Evolutionary conservation across 73 alveolate genomes (phyloP), one percentile per base, ranked within the genome.

Genomic region (Urostyla sp.): DNA sequence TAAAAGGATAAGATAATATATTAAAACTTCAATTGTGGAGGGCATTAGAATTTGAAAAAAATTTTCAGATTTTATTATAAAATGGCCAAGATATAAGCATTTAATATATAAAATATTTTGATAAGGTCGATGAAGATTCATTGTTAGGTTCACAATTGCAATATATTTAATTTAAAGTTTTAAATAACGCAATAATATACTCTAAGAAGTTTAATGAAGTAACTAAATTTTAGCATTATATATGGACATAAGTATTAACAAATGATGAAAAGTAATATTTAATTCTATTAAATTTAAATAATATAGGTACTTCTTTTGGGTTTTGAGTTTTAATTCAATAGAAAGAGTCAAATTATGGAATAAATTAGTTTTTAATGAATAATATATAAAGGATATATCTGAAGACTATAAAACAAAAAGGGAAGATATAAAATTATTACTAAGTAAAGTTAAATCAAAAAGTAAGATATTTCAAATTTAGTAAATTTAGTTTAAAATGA

Each of bases 261-360:
- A 48, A 5, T 10, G 56, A 69, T 24, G 83, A 69, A n/a, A 48
- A 69, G 83, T 69, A 69, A 69, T 7, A 24, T 11, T 32, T 30
- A 28, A 32, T 24, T 40, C 44, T 20, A 11, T 13, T 11, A 15
- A 11, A 11, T 11, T 40, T 40, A 40, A 40, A 40, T 40, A 40
- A 40, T 63, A 46, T 69, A 69, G 83, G 23, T 69, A 69, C 27
- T 5, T 69, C 56, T 34, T 69, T 13, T 69, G 83, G 83, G 44
- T 69, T 49, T 67, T 46, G 23, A 45, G 21, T 1, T 69, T 69
- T 69, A 46, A 18, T 7, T 0, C 83, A 18, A 52, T 27, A 1
- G 83, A 69, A 10, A 69, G 83, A 49, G 67, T 69, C 11, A 45
- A 69, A 32, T 26, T 69, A 8, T 69, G 83, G 83, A 69, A 69